These are phyloP conservation scores for Tephrocybe sp. DNA, from an alignment of 768 basidiomycete species.

Conservation along the genomic window DNA sequence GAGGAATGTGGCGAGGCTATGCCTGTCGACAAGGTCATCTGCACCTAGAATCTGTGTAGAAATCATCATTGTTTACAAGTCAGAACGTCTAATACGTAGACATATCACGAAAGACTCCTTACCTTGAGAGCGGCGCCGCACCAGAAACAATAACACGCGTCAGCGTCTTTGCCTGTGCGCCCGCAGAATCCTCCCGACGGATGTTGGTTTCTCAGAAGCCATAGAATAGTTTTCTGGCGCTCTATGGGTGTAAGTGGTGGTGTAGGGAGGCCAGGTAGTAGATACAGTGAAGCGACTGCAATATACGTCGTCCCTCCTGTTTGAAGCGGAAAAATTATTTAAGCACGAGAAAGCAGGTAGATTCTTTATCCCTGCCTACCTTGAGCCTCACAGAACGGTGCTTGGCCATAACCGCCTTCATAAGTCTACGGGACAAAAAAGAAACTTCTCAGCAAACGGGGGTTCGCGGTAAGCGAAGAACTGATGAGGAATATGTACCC, in stretches of 20 bases:
- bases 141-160: conserved; percentile 98
- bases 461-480: conserved; percentile 4
- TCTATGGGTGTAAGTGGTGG: conserved; percentile 36
- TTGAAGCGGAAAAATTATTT: conserved; percentile 2
- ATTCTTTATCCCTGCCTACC: conserved; percentile 41
- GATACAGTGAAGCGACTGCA: conserved; percentile 71
- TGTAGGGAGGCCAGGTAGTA: conserved; percentile 34
- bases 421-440: conserved; percentile 57
- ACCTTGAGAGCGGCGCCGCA: conserved; percentile 80
- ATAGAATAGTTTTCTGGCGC: conserved; percentile 58
- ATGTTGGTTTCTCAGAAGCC: conserved; percentile 76
- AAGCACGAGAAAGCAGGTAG: background rate
- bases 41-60: conserved; percentile 66
- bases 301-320: conserved; percentile 94
- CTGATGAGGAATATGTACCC: conserved; percentile 49
- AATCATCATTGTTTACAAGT: background rate
- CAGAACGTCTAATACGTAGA: background rate
- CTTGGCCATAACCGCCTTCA: conserved; percentile 90
- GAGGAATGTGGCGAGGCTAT: conserved; percentile 61
- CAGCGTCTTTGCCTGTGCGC: conserved; percentile 81
- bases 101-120: conserved; percentile 18
- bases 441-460: conserved; percentile 1
- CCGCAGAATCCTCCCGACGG: conserved; percentile 80
- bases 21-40: conserved; percentile 51
- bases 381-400: conserved; percentile 79